Evolutionary conservation across 2,329 filamentous ascomycete species (phyloP).

Genomic region (Rugonectria rugulosa): DNA sequence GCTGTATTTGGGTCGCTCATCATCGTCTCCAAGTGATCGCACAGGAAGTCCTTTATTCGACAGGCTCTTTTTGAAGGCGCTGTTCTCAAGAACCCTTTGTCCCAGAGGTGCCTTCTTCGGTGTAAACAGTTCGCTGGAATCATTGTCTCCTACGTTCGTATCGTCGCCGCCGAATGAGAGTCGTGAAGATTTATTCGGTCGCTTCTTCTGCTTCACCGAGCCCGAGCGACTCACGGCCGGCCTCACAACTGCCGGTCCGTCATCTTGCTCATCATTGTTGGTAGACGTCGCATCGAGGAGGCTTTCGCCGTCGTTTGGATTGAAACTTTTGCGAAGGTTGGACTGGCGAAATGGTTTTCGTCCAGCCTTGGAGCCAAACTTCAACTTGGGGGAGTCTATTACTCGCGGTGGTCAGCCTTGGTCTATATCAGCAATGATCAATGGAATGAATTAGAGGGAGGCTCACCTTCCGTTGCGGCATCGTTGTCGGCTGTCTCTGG

Average conservation of each 20-base stretch:
- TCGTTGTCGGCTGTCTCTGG: conserved; percentile 34
- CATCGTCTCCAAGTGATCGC: conserved; percentile 65
- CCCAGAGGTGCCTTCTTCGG: conserved; percentile 73
- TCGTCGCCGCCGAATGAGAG: conserved; percentile 78
- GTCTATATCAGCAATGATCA: conserved; percentile 44
- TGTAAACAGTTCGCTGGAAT: conserved; percentile 59
- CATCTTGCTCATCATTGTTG: conserved; percentile 51
- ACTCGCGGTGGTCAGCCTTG: conserved; percentile 44
- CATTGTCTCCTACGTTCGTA: conserved; percentile 58
- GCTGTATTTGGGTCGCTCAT: conserved; percentile 81
- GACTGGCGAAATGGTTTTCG: conserved; percentile 66
- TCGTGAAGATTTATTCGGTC: conserved; percentile 62
- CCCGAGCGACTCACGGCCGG: conserved; percentile 56
- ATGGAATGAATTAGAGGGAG: conserved; percentile 20
- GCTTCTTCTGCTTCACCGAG: conserved; percentile 72
- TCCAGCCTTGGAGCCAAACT: conserved; percentile 52
- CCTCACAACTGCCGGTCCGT: conserved; percentile 57
- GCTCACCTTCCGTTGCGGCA: conserved; percentile 49
- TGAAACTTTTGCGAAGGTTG: conserved; percentile 63
- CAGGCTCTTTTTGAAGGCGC: conserved; percentile 63
- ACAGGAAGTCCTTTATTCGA: conserved; percentile 60
- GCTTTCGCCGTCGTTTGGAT: conserved; percentile 50
- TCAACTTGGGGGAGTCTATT: conserved; percentile 46
- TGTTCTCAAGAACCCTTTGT: conserved; percentile 71
- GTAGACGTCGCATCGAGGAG: conserved; percentile 33